Evolutionary conservation across 345 rosid species (phyloP).

Genomic region (Zanthoxylum bungeanum): DNA sequence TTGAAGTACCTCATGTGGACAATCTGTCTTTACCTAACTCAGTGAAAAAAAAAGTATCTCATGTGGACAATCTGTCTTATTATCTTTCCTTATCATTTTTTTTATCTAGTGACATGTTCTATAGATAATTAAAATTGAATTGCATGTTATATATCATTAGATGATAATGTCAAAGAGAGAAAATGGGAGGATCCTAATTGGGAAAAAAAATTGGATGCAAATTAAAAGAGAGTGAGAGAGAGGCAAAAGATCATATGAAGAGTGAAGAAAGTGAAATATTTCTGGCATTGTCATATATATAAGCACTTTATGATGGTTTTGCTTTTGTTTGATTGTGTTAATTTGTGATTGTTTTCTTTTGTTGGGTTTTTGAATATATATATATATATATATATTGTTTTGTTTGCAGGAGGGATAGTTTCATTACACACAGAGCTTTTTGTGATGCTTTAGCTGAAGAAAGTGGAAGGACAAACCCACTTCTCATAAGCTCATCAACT

Average conservation of each 20-base stretch:
- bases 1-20: slow-evolving; percentile 30
- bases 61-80: no score
- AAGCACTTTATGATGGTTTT: slow-evolving; percentile 10
- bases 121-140: no score
- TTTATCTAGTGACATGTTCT: no score
- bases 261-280: slow-evolving; percentile 24
- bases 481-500: neutral
- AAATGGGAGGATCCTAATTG: no score
- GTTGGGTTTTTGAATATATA: no score
- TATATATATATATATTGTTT: slow-evolving; percentile 1
- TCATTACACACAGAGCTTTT: slow-evolving; percentile 92
- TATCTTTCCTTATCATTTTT: no score
- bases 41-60: slow-evolving; percentile 5
- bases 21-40: slow-evolving; percentile 22
- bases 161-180: no score
- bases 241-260: neutral
- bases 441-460: slow-evolving; percentile 93
- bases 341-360: neutral
- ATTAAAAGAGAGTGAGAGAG: slow-evolving; percentile 13
- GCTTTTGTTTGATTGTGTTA: slow-evolving; percentile 28
- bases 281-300: slow-evolving; percentile 23
- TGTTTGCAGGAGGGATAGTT: slow-evolving; percentile 82
- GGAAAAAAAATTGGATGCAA: slow-evolving; percentile 4
- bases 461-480: slow-evolving; percentile 35
- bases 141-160: no score